phyloP scores from a whole-genome alignment of 768 basidiomycete genomes.

The Auriscalpium microsporum region DNA sequence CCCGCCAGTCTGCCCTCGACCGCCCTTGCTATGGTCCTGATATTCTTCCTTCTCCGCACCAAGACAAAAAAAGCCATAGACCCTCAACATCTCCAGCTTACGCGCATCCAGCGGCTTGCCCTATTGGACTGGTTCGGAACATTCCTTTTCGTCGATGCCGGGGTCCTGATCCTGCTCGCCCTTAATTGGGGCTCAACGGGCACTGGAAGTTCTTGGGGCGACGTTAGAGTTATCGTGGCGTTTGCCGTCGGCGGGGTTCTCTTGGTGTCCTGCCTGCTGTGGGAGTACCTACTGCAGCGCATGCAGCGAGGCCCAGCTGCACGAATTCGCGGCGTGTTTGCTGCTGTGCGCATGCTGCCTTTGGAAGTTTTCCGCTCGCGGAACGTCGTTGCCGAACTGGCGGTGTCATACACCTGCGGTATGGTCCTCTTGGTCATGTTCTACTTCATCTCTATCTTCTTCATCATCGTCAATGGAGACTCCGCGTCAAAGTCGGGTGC shows the following conservation, averaged over 20 bases:
- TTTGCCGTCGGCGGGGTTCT: conserved; percentile 37
- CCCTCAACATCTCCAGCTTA: conserved; percentile 7
- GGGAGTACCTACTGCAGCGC: conserved; percentile 35
- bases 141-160: conserved; percentile 33
- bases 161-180: conserved; percentile 40
- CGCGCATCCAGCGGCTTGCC: conserved; percentile 15
- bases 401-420: conserved; percentile 32
- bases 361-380: conserved; percentile 34
- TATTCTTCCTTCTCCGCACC: conserved; percentile 33
- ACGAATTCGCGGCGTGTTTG: conserved; percentile 5
- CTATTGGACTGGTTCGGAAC: conserved; percentile 42
- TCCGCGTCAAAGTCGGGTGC: conserved; percentile 33
- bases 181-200: conserved; percentile 42
- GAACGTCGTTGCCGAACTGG: conserved; percentile 33
- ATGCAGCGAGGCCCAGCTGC: conserved; percentile 4
- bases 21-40: conserved; percentile 28
- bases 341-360: conserved; percentile 38
- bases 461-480: conserved; percentile 35
- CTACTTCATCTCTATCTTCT: conserved; percentile 47
- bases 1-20: conserved; percentile 31
- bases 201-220: conserved; percentile 25
- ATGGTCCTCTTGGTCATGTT: conserved; percentile 46
- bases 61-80: conserved; percentile 17
- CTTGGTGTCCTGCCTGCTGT: conserved; percentile 31
- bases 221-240: conserved; percentile 36